Percentiles rank a stretch among this genome's conserved stretches.
Conservation (phyloP, 805 yeast species). For the Lachancea dasiensis region DNA sequence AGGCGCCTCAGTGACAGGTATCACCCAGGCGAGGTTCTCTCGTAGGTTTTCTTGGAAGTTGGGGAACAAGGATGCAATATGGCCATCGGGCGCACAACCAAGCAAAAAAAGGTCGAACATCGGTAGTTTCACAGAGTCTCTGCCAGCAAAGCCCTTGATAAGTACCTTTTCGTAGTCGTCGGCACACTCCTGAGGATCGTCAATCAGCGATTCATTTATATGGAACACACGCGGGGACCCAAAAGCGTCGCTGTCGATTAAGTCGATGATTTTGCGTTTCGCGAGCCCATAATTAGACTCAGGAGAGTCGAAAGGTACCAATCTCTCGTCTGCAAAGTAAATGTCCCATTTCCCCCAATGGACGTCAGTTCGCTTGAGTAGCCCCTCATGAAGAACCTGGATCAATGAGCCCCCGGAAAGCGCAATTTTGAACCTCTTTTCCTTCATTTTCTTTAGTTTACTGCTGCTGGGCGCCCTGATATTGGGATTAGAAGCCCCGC, state of each 20-base stretch:
- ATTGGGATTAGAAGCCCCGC: conserved; percentile 6
- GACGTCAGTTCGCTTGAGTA: conserved; percentile 66
- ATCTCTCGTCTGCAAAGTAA: conserved; percentile 92
- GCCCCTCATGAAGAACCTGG: conserved; percentile 79
- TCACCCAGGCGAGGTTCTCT: conserved; percentile 91
- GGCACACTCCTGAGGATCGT: conserved; percentile 88
- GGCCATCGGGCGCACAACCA: conserved; percentile 99
- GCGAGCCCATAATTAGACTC: conserved; percentile 91
- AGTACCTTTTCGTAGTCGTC: conserved; percentile 84
- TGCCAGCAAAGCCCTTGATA: conserved; percentile 87
- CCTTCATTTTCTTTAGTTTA: conserved; percentile 48
- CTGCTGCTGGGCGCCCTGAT: conserved; percentile 13
- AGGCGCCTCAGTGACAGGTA: conserved; percentile 89
- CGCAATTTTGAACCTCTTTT: conserved; percentile 80
- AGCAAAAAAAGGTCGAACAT: conserved; percentile 84
- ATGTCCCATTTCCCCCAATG: conserved; percentile 95
- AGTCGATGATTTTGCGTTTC: conserved; percentile 73
- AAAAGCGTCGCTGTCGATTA: conserved; percentile 30
- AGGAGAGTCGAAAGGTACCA: conserved; percentile 77
- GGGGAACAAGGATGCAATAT: conserved; percentile 94
- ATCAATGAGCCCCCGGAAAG: conserved; percentile 90
- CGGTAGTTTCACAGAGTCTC: conserved; percentile 93
- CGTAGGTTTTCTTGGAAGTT: conserved; percentile 75
- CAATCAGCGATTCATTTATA: conserved; percentile 67
- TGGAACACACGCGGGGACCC: conserved; percentile 70